Evolutionary conservation across 2,329 filamentous ascomycete genomes (phyloP), one percentile per base, ranked within the genome.

Genomic region (Curvularia sp.): DNA sequence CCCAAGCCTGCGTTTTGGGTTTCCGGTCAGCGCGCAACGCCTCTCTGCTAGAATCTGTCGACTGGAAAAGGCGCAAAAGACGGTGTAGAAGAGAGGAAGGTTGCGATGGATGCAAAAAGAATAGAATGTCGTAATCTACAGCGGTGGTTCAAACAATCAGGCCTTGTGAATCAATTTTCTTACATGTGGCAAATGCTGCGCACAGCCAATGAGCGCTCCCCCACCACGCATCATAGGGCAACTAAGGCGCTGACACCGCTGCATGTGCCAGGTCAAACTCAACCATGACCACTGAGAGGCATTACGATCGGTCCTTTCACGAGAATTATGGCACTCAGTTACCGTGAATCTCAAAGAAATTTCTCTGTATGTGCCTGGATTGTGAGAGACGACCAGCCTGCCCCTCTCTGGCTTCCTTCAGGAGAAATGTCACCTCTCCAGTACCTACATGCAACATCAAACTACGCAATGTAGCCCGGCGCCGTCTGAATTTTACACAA

Each of bases 81-180:
- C 21, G 15, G 25, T 58, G 32, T 34, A 57, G 53, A 52, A 51
- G 27, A 18, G 48, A 43, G 28, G 27, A 52, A 39, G 21, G 47
- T 15, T n/a, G n/a, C n/a, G 32, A 21, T 18, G 39, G 53, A 59
- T 45, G 55, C 45, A 38, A 9, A 50, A 32, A 21, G 18, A 21
- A n/a, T 23, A 49, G 38, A 50, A 58, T 38, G 45, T 38, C 36
- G 39, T 42, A 30, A 57, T 47, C 10, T 10, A 27, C 53, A 28
- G 55, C 25, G 57, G 27, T 52, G 59, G 34, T 23, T 47, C 56
- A 63, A 63, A 63, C 57, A 61, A 61, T 54, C 52, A 56, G 58
- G 55, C 50, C 63, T 41, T 59, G 50, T 59, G 59, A 62, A 59
- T 49, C 64, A 65, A 67, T 65, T 68, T 69, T 69, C 64, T 62